Evolutionary conservation across 192 early-diverging fungal species (phyloP).

Genomic region (Coemansia interrupta): DNA sequence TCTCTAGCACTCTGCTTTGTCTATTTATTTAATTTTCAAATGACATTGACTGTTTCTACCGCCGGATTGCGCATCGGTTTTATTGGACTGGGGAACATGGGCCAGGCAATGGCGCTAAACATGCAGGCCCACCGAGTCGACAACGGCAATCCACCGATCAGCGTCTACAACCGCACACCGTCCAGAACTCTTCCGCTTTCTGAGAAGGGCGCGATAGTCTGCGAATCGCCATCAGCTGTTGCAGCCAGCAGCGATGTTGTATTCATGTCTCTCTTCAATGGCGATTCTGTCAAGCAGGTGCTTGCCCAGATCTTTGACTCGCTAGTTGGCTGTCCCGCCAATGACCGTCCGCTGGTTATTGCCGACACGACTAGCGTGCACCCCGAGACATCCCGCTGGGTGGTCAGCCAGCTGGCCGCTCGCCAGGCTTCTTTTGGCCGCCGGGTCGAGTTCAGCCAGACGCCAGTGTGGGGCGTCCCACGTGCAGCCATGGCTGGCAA

Average conservation of each 20-base stretch:
- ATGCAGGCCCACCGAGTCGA: constrained; percentile 52
- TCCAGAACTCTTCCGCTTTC: constrained; percentile 45
- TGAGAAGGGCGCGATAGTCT: constrained; percentile 41
- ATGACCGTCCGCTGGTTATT: constrained; percentile 38
- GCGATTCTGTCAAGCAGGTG: constrained; percentile 53
- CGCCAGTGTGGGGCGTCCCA: constrained; percentile 60
- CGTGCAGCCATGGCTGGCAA: constrained; percentile 49
- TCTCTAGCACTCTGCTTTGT: neutral
- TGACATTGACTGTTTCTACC: neutral
- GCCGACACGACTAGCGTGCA: constrained; percentile 62
- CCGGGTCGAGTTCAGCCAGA: constrained; percentile 41
- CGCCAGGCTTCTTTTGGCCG: neutral
- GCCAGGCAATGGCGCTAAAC: constrained; percentile 61
- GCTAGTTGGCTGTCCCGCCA: neutral
- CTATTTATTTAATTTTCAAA: constrained; percentile 1
- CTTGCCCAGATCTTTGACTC: constrained; percentile 43
- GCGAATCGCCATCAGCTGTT: constrained; percentile 34
- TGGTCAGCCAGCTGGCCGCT: constrained; percentile 19
- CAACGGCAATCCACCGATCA: constrained; percentile 29
- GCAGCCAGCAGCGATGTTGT: constrained; percentile 54
- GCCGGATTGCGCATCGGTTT: constrained; percentile 45
- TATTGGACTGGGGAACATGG: constrained; percentile 66
- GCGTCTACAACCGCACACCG: constrained; percentile 65
- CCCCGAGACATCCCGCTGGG: constrained; percentile 34
- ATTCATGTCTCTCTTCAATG: constrained; percentile 62